phyloP scores from a whole-genome alignment of 805 yeast genomes.

The Candida morakotiae region DNA sequence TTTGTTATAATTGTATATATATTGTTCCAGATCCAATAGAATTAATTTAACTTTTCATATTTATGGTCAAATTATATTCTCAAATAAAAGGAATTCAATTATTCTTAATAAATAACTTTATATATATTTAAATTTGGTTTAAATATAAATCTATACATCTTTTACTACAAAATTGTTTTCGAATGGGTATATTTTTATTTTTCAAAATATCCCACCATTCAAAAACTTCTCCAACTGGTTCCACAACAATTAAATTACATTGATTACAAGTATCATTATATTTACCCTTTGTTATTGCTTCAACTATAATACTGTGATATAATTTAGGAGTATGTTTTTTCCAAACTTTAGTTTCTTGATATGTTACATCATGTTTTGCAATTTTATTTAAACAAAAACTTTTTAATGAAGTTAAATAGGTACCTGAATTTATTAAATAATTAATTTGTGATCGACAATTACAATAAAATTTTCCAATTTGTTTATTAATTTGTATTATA shows the following conservation, averaged over 20 bases:
- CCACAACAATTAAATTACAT: conserved; percentile 46
- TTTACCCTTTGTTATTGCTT: conserved; percentile 50
- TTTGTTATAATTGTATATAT: no score
- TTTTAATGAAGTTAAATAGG: conserved; percentile 27
- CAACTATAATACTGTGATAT: conserved; percentile 43
- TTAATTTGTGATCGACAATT: conserved; percentile 21
- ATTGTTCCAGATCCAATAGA: no score
- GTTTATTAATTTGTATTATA: conserved; percentile 15
- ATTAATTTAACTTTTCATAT: no score
- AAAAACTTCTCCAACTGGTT: conserved; percentile 53
- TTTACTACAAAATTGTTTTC: conserved; percentile 53
- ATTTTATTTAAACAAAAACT: conserved; percentile 46
- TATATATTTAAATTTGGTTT: not conserved
- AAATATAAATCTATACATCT: conserved; percentile 34
- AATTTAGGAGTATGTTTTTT: conserved; percentile 42
- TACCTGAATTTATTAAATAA: not conserved
- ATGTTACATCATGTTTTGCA: conserved; percentile 49
- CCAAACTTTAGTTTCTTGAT: conserved; percentile 54
- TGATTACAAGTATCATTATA: conserved; percentile 51
- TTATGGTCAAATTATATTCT: no score
- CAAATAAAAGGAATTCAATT: no score
- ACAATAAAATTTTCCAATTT: conserved; percentile 14
- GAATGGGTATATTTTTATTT: conserved; percentile 48
- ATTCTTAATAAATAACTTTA: not conserved
- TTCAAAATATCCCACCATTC: conserved; percentile 68